phyloP scores from a whole-genome alignment of 352 stramenopile genomes.

The Phytophthora multivora region DNA sequence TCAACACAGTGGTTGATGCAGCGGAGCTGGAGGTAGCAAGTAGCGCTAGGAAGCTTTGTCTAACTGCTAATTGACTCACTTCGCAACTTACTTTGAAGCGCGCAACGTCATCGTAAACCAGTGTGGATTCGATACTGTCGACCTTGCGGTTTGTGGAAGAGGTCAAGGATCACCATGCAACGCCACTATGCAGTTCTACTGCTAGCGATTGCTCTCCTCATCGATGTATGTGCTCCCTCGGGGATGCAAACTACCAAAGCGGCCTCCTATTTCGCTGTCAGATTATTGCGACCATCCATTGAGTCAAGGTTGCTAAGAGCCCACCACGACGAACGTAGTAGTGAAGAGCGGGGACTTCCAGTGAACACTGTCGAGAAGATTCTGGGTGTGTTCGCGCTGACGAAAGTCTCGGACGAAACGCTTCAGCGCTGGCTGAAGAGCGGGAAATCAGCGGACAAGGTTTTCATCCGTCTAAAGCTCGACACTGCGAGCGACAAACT shows the following conservation, averaged over 20 bases:
- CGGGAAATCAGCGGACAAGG: not conserved
- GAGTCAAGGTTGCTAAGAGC: not conserved
- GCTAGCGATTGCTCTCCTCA: not conserved
- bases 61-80: too few species aligned
- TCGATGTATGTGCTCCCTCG: not conserved
- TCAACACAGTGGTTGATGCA: too few species aligned
- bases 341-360: not conserved
- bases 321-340: not conserved
- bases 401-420: not conserved
- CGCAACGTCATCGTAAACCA: too few species aligned
- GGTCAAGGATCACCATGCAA: not conserved
- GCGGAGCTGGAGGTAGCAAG: too few species aligned
- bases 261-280: too few species aligned
- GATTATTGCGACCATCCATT: not conserved
- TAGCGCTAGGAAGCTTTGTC: too few species aligned
- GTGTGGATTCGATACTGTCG: too few species aligned
- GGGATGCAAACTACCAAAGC: not conserved
- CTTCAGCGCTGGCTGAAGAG: not conserved
- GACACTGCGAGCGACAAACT: not conserved
- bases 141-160: not conserved
- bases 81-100: too few species aligned
- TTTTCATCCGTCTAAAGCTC: constrained; percentile 1
- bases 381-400: not conserved
- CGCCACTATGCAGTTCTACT: not conserved
- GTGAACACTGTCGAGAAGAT: not conserved